Evolutionary conservation across 2,329 filamentous ascomycete genomes (phyloP), one percentile per base, ranked within the genome.

Genomic region (Epichloe scottii): DNA sequence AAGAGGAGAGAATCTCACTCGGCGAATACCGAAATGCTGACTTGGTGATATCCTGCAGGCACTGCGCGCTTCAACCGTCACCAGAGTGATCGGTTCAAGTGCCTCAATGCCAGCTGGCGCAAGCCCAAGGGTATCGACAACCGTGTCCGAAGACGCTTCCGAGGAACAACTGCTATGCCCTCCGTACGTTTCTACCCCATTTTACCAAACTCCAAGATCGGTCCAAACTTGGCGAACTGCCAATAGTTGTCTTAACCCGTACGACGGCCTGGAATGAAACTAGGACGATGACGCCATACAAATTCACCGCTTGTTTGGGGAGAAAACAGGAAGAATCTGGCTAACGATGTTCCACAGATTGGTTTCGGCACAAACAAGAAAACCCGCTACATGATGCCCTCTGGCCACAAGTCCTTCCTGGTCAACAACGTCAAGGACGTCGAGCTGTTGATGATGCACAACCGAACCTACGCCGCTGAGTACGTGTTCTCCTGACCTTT

Each of bases 91-190:
- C 85, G 85, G 72, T 98, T 95, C 81, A 95, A 84, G 79, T 85
- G 93, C 71, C 84, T 97, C 64, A 84, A 80, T 70, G 72, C 86
- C 63, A 85, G 82, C 81, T 98, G 93, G 93, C 87, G 93, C 78
- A 98, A 97, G 83, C 93, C 93, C 64, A 98, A 98, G 88, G 93
- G 93, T 89, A 98, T 98, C 76, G 93, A 98, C 79, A 95, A 90
- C 81, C 80, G 87, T 68, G 91, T 98, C 71, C 87, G 93, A 72
- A 84, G 93, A 81, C 88, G 93, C 64, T 98, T 98, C 82, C 89
- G 88, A 77, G 89, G 93, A 69, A 88, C 87, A 77, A 85, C 86
- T 75, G 82, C 84, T 69, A 97, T 98, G 91, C 93, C 93, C 76
- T 95, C 89, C 81, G 91, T 96, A 90, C 71, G 88, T 82, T 60